Evolutionary conservation across 495 filamentous ascomycete species (phyloP).

Genomic region (Schizothecium vesticola): DNA sequence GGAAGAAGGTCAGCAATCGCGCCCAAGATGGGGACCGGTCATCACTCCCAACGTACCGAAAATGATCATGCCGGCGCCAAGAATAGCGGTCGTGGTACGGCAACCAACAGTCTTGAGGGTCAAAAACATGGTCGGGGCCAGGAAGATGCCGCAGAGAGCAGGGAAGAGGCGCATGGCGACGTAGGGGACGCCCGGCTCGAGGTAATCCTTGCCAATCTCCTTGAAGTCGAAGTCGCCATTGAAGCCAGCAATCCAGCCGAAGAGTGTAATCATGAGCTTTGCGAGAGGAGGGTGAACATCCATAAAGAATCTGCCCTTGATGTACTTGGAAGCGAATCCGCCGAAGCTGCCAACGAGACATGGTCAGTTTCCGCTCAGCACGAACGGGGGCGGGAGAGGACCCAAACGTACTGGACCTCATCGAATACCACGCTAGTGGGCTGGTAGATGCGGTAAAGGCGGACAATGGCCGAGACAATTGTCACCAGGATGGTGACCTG

Average conservation of each 20-base stretch:
- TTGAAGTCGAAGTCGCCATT: constrained; percentile 97
- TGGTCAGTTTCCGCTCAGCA: constrained; percentile 17
- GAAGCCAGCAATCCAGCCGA: constrained; percentile 92
- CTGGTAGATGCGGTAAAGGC: constrained; percentile 93
- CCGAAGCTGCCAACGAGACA: constrained; percentile 63
- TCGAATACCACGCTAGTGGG: constrained; percentile 96
- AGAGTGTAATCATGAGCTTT: constrained; percentile 90
- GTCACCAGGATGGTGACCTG: constrained; percentile 67
- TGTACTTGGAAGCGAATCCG: constrained; percentile 96
- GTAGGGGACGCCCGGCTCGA: constrained; percentile 92
- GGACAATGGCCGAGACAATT: constrained; percentile 68
- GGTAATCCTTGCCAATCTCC: constrained; percentile 97
- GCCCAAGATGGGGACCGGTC: neutral
- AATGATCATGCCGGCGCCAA: constrained; percentile 81
- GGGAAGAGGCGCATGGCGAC: constrained; percentile 96
- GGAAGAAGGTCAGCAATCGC: constrained; percentile 2
- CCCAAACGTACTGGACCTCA: constrained; percentile 80
- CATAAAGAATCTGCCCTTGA: constrained; percentile 99
- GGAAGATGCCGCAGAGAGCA: constrained; percentile 76
- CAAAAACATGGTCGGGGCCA: constrained; percentile 88
- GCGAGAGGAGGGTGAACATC: constrained; percentile 97
- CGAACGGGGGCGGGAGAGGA: neutral
- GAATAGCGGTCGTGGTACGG: constrained; percentile 70
- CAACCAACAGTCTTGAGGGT: constrained; percentile 89
- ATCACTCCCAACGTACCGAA: constrained; percentile 59